phyloP scores from a whole-genome alignment of 345 rosid species.

The Aquilaria sinensis region DNA sequence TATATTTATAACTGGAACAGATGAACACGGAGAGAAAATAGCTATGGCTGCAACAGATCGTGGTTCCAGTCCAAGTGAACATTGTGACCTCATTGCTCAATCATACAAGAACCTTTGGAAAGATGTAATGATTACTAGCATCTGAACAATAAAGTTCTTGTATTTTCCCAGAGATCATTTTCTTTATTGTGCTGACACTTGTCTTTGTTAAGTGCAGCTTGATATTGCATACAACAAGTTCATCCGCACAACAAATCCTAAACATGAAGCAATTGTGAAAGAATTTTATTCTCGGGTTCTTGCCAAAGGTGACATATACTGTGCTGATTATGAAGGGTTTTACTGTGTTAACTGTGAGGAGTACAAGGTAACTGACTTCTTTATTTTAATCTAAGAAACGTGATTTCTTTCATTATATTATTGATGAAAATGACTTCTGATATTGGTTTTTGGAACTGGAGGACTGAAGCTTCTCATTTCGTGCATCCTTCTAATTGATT shows the following conservation, averaged over 20 bases:
- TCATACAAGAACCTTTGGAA: slow-evolving; percentile 75
- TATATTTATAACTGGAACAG: slow-evolving; percentile 82
- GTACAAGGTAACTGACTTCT: slow-evolving; percentile 53
- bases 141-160: neutral
- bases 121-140: slow-evolving; percentile 31
- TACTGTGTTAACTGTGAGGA: slow-evolving; percentile 97
- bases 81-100: slow-evolving; percentile 79
- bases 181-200: slow-evolving; percentile 5
- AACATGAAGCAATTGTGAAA: slow-evolving; percentile 81
- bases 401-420: neutral
- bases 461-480: no score
- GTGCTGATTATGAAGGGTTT: slow-evolving; percentile 86
- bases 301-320: slow-evolving; percentile 83
- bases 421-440: neutral
- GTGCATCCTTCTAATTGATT: no score
- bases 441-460: neutral
- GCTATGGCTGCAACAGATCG: slow-evolving; percentile 64
- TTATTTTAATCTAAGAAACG: neutral
- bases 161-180: neutral
- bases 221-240: slow-evolving; percentile 76
- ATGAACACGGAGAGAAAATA: slow-evolving; percentile 97
- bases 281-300: slow-evolving; percentile 79
- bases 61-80: slow-evolving; percentile 70
- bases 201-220: slow-evolving; percentile 35
- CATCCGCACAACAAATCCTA: slow-evolving; percentile 89